phyloP scores from a whole-genome alignment of 2,329 filamentous ascomycete genomes.

The Paraconiothyrium sp. region DNA sequence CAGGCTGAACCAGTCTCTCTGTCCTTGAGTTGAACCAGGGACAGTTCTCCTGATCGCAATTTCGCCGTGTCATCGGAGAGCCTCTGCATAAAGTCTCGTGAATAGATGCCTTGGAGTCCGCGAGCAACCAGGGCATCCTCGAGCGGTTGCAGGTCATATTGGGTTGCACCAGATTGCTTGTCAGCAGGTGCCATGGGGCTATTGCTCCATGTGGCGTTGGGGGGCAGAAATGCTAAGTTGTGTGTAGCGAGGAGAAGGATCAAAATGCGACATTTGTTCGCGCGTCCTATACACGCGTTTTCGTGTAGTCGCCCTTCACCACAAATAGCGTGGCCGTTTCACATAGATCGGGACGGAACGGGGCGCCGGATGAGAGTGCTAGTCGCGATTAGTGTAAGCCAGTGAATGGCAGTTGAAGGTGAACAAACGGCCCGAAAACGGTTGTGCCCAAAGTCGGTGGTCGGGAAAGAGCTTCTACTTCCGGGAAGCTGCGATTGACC shows the following conservation, averaged over 20 bases:
- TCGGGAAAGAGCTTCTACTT: background rate
- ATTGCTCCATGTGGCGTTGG: background rate
- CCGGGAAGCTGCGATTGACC: background rate
- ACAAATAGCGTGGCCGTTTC: background rate
- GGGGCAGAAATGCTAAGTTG: background rate
- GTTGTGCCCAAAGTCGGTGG: background rate
- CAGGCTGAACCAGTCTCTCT: background rate
- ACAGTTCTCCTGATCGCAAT: conserved; percentile 6
- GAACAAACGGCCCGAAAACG: background rate
- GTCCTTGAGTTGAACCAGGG: background rate
- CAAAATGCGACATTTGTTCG: background rate
- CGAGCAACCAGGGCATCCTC: conserved; percentile 10
- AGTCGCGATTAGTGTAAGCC: background rate
- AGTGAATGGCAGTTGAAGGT: background rate
- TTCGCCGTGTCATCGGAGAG: conserved; percentile 8
- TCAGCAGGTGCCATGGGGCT: conserved; percentile 3
- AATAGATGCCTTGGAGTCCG: conserved; percentile 4
- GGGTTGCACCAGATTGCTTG: background rate
- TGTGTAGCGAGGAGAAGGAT: background rate
- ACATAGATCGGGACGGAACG: background rate
- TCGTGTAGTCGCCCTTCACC: background rate
- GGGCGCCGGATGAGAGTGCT: background rate
- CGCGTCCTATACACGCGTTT: background rate
- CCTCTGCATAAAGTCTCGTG: conserved; percentile 11
- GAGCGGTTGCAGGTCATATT: conserved; percentile 10